Evolutionary conservation across 129 eudicot genomes (phyloP).

Genomic region (Solidago caesia): DNA sequence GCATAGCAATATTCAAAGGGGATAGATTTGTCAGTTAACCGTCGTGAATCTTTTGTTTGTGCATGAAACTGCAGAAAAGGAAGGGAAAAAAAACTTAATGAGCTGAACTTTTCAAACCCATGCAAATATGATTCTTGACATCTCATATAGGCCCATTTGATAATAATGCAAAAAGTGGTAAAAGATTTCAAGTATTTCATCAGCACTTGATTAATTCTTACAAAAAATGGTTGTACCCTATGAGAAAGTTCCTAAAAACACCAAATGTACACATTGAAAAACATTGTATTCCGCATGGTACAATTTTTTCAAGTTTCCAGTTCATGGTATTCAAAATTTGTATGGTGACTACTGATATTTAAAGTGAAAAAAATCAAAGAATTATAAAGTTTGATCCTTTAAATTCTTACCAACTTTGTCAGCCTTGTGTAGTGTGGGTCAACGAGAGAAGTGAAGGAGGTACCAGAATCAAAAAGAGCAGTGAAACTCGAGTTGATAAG

Average conservation of each 20-base stretch:
- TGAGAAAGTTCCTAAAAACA: neutral
- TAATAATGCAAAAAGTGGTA: neutral
- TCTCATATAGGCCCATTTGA: neutral
- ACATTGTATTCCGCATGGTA: constrained; percentile 2
- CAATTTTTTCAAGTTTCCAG: neutral
- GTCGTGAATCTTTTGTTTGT: constrained; percentile 55
- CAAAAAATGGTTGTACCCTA: constrained; percentile 12
- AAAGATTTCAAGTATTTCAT: neutral
- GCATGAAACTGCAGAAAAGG: constrained; percentile 55
- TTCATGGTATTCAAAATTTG: neutral
- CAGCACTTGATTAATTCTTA: constrained; percentile 2
- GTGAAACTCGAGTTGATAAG: constrained; percentile 52
- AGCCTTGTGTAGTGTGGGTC: constrained; percentile 65
- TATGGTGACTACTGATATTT: neutral
- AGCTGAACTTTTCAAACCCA: neutral
- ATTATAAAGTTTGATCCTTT: neutral
- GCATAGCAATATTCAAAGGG: constrained; percentile 86
- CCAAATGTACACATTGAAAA: neutral
- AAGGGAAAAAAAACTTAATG: neutral
- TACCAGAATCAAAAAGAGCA: constrained; percentile 89
- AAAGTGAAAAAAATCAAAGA: neutral
- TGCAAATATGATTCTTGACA: neutral
- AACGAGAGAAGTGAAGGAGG: constrained; percentile 71
- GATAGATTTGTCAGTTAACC: constrained; percentile 60
- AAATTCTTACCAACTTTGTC: constrained; percentile 54